A percentile compares a stretch with the other conserved stretches of the same genome.
phyloP scores from a whole-genome alignment of 352 stramenopile genomes.

The Peronospora tabacina region DNA sequence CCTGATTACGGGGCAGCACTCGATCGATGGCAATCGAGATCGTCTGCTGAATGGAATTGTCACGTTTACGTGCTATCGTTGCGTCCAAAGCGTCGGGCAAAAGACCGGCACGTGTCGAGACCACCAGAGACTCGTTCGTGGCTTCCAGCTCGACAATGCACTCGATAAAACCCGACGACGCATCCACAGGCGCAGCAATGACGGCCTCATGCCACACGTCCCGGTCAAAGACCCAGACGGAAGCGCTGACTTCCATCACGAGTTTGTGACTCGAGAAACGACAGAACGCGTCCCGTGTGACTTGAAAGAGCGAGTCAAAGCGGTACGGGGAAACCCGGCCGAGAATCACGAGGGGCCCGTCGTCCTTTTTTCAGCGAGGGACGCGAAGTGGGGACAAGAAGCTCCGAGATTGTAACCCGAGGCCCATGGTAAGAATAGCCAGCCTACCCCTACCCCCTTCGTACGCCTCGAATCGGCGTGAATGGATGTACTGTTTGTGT shows the following conservation, averaged over 20 bases:
- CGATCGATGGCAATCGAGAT: slow-evolving; percentile 30
- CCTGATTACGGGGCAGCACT: slow-evolving; percentile 53
- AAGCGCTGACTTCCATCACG: slow-evolving; percentile 72
- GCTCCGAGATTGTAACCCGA: not conserved
- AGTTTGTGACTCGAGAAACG: too few species aligned
- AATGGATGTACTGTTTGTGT: too few species aligned
- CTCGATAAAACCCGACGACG: slow-evolving; percentile 35
- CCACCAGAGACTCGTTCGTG: slow-evolving; percentile 21
- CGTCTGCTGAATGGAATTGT: slow-evolving; percentile 37
- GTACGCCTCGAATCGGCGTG: too few species aligned
- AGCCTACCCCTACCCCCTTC: not conserved
- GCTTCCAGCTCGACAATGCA: slow-evolving; percentile 48
- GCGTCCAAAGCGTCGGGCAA: slow-evolving; percentile 39
- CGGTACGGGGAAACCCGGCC: slow-evolving; percentile 1
- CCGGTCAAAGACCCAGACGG: slow-evolving; percentile 70
- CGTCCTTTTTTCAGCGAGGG: too few species aligned
- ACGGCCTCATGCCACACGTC: slow-evolving; percentile 70
- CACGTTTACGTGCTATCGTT: slow-evolving; percentile 31
- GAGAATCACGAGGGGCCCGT: slow-evolving; percentile 4
- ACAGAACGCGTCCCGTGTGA: too few species aligned
- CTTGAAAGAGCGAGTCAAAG: too few species aligned
- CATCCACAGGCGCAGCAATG: slow-evolving; percentile 38
- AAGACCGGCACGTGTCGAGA: not conserved
- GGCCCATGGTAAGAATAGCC: not conserved
- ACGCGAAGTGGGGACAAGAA: not conserved